phyloP scores from a whole-genome alignment of 495 filamentous ascomycete genomes.

The Mytilinidion resinicola region DNA sequence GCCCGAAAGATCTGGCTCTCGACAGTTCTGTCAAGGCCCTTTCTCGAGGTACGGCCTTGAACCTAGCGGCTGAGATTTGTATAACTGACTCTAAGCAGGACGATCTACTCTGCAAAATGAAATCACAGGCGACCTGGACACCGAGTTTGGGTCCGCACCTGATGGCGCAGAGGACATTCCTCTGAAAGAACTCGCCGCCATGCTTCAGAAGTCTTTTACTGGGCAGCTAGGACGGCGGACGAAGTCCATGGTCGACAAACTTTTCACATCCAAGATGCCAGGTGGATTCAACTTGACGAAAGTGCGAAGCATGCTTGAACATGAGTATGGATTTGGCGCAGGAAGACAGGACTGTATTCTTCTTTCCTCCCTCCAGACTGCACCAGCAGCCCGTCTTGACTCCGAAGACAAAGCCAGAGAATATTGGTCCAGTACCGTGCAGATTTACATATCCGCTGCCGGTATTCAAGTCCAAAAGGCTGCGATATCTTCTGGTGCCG shows the following conservation, averaged over 20 bases:
- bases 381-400: constrained; percentile 78
- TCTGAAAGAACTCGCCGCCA: constrained; percentile 85
- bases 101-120: constrained; percentile 93
- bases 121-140: constrained; percentile 86
- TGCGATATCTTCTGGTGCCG: background rate
- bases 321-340: constrained; percentile 76
- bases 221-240: constrained; percentile 93
- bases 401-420: constrained; percentile 82
- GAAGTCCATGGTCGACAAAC: constrained; percentile 77
- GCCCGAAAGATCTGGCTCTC: constrained; percentile 73
- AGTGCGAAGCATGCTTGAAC: constrained; percentile 84
- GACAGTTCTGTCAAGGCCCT: constrained; percentile 95
- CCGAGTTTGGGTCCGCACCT: constrained; percentile 92
- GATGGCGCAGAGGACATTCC: constrained; percentile 97
- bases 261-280: constrained; percentile 97
- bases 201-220: constrained; percentile 93
- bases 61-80: background rate
- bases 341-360: constrained; percentile 87
- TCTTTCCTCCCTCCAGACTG: constrained; percentile 79
- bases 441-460: constrained; percentile 77
- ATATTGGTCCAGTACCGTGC: constrained; percentile 72
- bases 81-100: constrained; percentile 44
- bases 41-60: constrained; percentile 68
- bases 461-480: constrained; percentile 79
- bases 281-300: constrained; percentile 94